A percentile compares a stretch with the other conserved stretches of the same genome.
Conservation (phyloP, 495 filamentous ascomycete species). For the Podospora pseudoanserina region DNA sequence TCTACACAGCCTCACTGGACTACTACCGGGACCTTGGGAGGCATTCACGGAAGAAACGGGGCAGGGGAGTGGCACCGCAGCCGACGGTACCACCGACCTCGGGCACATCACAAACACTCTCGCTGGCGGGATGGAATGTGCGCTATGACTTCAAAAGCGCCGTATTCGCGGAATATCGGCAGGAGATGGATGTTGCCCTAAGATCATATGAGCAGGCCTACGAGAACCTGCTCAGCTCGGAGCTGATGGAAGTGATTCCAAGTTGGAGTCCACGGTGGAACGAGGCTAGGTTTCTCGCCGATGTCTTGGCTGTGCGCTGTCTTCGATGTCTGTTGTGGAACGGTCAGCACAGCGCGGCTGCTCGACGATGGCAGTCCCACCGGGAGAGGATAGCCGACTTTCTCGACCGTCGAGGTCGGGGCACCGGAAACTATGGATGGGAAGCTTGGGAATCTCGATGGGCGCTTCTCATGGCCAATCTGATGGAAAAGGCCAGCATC, state of each 20-base stretch:
- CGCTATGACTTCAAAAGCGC: conserved; percentile 92
- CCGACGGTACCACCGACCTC: conserved; percentile 80
- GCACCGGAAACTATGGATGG: conserved; percentile 80
- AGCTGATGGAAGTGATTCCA: conserved; percentile 81
- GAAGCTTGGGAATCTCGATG: conserved; percentile 83
- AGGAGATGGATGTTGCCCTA: conserved; percentile 81
- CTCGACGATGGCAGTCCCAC: conserved; percentile 72
- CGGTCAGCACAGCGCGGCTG: conserved; percentile 68
- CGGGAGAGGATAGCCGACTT: conserved; percentile 66
- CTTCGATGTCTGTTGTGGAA: conserved; percentile 76
- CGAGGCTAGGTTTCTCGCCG: conserved; percentile 75
- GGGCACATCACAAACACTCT: conserved; percentile 76
- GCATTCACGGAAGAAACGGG: conserved; percentile 78
- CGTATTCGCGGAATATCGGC: conserved; percentile 82
- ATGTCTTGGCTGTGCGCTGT: conserved; percentile 71
- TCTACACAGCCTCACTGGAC: conserved; percentile 67
- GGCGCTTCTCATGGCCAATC: conserved; percentile 74
- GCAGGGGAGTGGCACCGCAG: conserved; percentile 66
- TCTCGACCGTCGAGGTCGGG: conserved; percentile 75
- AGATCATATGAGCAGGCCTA: conserved; percentile 82
- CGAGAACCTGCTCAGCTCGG: conserved; percentile 70
- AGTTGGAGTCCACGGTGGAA: conserved; percentile 85
- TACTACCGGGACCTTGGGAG: conserved; percentile 91
- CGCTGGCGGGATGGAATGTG: conserved; percentile 82
- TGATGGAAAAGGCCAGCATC: conserved; percentile 61